Evolutionary conservation across 345 rosid species (phyloP).

Genomic region (Iberis pinnata): DNA sequence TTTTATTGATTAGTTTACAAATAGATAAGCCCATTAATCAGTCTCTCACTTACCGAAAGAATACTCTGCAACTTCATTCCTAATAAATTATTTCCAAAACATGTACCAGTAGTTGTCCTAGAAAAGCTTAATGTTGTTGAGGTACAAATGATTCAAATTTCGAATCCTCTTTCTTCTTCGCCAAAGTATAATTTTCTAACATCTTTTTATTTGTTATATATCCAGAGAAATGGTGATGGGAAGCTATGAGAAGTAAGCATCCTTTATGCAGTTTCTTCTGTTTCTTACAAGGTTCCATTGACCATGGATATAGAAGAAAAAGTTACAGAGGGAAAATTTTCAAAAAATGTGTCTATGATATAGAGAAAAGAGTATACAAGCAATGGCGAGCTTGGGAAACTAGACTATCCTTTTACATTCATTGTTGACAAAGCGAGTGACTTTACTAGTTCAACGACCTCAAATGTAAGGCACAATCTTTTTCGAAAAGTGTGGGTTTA

Average conservation of each 20-base stretch:
- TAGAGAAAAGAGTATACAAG: constrained; percentile 93
- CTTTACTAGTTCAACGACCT: constrained; percentile 7
- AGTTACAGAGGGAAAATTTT: too few species aligned
- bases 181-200: too few species aligned
- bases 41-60: constrained; percentile 62
- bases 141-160: constrained; percentile 36
- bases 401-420: constrained; percentile 64
- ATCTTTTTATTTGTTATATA: too few species aligned
- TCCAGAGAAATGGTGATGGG: too few species aligned
- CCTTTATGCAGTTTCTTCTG: too few species aligned
- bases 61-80: constrained; percentile 95
- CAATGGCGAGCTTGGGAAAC: constrained; percentile 80
- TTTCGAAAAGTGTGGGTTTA: constrained; percentile 78
- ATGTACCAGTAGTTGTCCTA: constrained; percentile 80
- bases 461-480: constrained; percentile 67
- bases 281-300: too few species aligned
- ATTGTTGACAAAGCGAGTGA: constrained; percentile 46
- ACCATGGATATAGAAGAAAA: too few species aligned
- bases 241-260: too few species aligned
- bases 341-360: constrained; percentile 45
- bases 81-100: constrained; percentile 90
- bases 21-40: constrained; percentile 77
- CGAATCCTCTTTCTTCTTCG: not conserved
- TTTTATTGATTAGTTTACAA: constrained; percentile 24
- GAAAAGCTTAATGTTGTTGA: constrained; percentile 87